Percentiles rank a stretch among this genome's conserved stretches.
Conservation (phyloP, 176 grass and related monocot genomes). For the Lolium rigidum region DNA sequence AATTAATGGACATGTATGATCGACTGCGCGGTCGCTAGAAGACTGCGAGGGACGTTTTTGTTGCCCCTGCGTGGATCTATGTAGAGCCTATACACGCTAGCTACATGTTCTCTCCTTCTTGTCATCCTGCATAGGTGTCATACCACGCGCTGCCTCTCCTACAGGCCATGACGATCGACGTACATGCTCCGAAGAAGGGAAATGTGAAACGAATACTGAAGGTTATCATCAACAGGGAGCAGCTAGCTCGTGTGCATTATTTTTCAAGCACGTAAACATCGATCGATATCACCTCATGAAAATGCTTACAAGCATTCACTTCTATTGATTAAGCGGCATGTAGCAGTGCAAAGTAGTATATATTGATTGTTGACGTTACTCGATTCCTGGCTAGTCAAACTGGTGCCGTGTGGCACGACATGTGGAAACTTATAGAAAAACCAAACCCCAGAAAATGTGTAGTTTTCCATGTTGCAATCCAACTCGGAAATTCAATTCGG, state of each 20-base stretch:
- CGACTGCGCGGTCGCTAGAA: not conserved
- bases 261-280: conserved; percentile 53
- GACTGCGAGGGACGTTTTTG: conserved; percentile 30
- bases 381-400: conserved; percentile 3
- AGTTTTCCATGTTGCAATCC: conserved; percentile 20
- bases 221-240: not conserved
- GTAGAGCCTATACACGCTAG: not conserved
- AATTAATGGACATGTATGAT: not conserved
- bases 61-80: not conserved
- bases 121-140: conserved; percentile 1
- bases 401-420: not conserved
- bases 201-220: conserved; percentile 31
- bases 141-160: conserved; percentile 24
- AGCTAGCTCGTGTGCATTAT: conserved; percentile 17
- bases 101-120: conserved; percentile 17
- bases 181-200: not conserved
- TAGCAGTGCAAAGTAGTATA: conserved; percentile 30
- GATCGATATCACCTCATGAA: conserved; percentile 46
- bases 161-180: not conserved
- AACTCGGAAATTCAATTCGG: no score
- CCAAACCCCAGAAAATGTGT: not conserved
- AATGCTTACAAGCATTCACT: conserved; percentile 55
- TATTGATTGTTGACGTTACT: conserved; percentile 44
- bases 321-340: conserved; percentile 44
- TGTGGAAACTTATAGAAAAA: not conserved